These are phyloP conservation scores for Fistulifera solaris DNA, from an alignment of 108 stramenopile genomes.

Conservation along the genomic window DNA sequence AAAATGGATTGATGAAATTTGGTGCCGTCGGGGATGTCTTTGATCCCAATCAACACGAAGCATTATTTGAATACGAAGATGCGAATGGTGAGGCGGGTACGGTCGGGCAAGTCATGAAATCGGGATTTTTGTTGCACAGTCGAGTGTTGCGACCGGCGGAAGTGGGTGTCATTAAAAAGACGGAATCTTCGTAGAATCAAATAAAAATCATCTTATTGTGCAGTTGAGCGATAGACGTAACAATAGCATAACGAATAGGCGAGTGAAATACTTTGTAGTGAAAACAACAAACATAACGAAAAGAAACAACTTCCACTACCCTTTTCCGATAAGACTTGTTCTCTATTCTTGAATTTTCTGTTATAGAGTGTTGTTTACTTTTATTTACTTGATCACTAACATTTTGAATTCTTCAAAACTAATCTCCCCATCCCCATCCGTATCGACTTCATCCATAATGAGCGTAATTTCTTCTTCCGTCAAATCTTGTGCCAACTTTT, in stretches of 20 bases:
- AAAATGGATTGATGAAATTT: constrained; percentile 76
- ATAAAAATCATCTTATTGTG: too few relatives aligned
- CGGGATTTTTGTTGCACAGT: constrained; percentile 88
- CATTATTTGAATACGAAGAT: constrained; percentile 87
- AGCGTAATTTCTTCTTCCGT: constrained; percentile 82
- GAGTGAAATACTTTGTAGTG: too few relatives aligned
- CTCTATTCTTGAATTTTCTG: too few relatives aligned
- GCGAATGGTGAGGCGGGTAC: constrained; percentile 54
- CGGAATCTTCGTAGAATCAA: too few relatives aligned
- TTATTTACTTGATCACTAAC: constrained; percentile 37
- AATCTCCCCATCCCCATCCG: constrained; percentile 88
- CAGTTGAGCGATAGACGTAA: too few relatives aligned
- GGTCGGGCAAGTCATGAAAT: constrained; percentile 92
- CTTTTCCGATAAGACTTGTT: too few relatives aligned
- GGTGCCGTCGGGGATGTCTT: constrained; percentile 87
- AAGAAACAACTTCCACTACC: too few relatives aligned
- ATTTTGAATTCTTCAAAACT: constrained; percentile 88
- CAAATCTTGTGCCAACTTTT: constrained; percentile 75
- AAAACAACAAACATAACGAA: too few relatives aligned
- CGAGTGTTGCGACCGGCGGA: constrained; percentile 93
- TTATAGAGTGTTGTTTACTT: background rate
- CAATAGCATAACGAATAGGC: too few relatives aligned
- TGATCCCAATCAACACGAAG: constrained; percentile 93
- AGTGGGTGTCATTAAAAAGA: constrained; percentile 86
- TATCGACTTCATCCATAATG: constrained; percentile 92